Percentiles rank a stretch among this genome's conserved stretches.
Conservation (phyloP, 179 eudicot genomes). For the Silene noctiflora region DNA sequence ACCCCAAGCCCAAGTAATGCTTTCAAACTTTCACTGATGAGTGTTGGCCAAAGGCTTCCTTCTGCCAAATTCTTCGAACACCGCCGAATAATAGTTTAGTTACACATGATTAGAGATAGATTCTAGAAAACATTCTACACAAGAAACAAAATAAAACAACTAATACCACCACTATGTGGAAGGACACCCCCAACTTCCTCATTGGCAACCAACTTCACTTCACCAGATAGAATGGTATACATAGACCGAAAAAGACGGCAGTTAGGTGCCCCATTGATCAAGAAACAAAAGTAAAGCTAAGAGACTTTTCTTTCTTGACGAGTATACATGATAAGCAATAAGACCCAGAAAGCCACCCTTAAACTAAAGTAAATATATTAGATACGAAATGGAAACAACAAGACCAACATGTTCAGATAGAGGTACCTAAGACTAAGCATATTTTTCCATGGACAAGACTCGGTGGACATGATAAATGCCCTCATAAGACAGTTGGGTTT, state of each 20-base stretch:
- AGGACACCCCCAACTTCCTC: neutral
- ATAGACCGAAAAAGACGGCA: neutral
- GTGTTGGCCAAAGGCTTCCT: conserved; percentile 87
- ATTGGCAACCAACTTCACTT: neutral
- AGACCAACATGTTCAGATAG: too few relatives aligned
- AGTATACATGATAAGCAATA: too few relatives aligned
- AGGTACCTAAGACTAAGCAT: too few relatives aligned
- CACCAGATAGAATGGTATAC: neutral
- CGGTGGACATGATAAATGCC: too few relatives aligned
- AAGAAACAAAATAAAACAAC: neutral
- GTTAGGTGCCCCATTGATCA: neutral
- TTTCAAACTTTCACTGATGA: conserved; percentile 73
- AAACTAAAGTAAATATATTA: too few relatives aligned
- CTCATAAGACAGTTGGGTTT: neutral
- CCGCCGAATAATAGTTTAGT: conserved; percentile 16
- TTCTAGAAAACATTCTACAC: neutral
- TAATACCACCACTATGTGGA: too few relatives aligned
- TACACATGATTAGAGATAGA: neutral
- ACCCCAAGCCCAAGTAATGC: conserved; percentile 87
- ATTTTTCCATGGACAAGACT: too few relatives aligned
- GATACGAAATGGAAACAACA: too few relatives aligned
- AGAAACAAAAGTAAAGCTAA: too few relatives aligned
- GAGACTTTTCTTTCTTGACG: too few relatives aligned
- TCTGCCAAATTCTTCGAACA: conserved; percentile 64
- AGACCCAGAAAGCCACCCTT: too few relatives aligned